These are phyloP conservation scores for Pythium pyrilobum DNA, from an alignment of 352 stramenopile genomes.

Conservation along the genomic window DNA sequence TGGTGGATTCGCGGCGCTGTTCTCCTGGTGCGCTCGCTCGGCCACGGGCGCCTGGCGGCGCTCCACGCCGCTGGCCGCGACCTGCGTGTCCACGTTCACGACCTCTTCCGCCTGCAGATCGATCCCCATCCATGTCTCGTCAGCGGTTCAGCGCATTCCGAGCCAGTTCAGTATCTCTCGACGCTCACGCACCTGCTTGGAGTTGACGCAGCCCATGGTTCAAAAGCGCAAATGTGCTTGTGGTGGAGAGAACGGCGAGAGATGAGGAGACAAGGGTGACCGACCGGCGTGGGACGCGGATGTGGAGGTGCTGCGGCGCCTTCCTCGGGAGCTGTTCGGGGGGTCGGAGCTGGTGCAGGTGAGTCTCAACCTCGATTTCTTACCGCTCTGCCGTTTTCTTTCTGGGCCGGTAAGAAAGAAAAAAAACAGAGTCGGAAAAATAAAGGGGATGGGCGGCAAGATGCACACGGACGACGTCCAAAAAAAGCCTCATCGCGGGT, in stretches of 20 bases:
- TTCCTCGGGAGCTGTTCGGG: neutral
- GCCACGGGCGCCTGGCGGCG: constrained; percentile 18
- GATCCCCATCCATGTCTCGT: neutral
- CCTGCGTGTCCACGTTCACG: constrained; percentile 32
- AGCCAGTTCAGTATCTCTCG: no score
- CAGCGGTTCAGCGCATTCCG: neutral
- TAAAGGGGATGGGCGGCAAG: no score
- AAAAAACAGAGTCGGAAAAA: constrained; percentile 3
- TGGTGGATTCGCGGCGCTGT: constrained; percentile 9
- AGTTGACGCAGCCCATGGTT: constrained; percentile 69
- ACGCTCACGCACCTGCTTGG: constrained; percentile 53
- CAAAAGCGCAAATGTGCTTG: neutral
- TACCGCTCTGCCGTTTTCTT: constrained; percentile 16
- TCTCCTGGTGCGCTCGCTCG: constrained; percentile 1
- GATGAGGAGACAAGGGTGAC: neutral
- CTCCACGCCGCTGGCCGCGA: constrained; percentile 29
- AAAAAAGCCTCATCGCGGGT: neutral
- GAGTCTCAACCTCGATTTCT: constrained; percentile 7
- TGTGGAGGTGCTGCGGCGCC: no score
- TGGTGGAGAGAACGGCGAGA: neutral
- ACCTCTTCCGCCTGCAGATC: constrained; percentile 33
- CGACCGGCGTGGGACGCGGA: no score
- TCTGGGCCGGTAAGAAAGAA: constrained; percentile 12
- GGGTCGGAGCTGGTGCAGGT: neutral
- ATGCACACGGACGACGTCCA: no score